A percentile compares a stretch with the other conserved stretches of the same genome.
Evolutionary conservation across 192 early-diverging fungal genomes (phyloP).

Genomic region (Dispira parvispora): DNA sequence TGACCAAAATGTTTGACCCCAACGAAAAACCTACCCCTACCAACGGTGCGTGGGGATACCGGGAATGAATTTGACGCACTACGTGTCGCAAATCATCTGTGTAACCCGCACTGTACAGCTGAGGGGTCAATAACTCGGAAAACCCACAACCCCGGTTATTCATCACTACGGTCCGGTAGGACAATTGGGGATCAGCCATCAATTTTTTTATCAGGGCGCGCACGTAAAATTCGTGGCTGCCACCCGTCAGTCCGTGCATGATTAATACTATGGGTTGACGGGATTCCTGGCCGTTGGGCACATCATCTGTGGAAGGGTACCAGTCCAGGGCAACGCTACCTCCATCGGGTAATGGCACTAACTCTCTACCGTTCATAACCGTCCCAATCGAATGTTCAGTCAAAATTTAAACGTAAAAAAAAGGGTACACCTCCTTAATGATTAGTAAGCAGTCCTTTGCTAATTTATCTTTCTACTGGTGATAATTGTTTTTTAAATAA

Average conservation of each 20-base stretch:
- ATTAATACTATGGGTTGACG: constrained; percentile 62
- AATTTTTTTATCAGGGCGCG: constrained; percentile 46
- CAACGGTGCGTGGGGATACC: constrained; percentile 42
- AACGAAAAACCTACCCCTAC: constrained; percentile 79
- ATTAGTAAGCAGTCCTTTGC: constrained; percentile 10
- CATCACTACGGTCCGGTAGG: constrained; percentile 60
- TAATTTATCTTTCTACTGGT: background rate
- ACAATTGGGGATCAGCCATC: constrained; percentile 27
- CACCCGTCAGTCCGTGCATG: constrained; percentile 84
- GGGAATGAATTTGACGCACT: constrained; percentile 33
- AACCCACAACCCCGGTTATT: constrained; percentile 84
- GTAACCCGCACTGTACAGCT: constrained; percentile 66
- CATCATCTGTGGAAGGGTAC: constrained; percentile 38
- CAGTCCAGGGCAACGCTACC: constrained; percentile 81
- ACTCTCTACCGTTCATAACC: constrained; percentile 28
- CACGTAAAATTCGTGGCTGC: constrained; percentile 81
- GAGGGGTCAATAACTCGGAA: constrained; percentile 54
- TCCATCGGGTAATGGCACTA: constrained; percentile 55
- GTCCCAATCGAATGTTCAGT: background rate
- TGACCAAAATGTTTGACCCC: constrained; percentile 83
- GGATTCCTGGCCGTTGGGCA: constrained; percentile 23
- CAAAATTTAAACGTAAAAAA: background rate
- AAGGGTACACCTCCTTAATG: constrained; percentile 13
- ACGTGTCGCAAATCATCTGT: constrained; percentile 63
- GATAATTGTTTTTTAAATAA: background rate